A percentile compares a stretch with the other conserved stretches of the same genome.
Evolutionary conservation across 2,329 filamentous ascomycete genomes (phyloP).

Genomic region (Stachybotrys echinatus): DNA sequence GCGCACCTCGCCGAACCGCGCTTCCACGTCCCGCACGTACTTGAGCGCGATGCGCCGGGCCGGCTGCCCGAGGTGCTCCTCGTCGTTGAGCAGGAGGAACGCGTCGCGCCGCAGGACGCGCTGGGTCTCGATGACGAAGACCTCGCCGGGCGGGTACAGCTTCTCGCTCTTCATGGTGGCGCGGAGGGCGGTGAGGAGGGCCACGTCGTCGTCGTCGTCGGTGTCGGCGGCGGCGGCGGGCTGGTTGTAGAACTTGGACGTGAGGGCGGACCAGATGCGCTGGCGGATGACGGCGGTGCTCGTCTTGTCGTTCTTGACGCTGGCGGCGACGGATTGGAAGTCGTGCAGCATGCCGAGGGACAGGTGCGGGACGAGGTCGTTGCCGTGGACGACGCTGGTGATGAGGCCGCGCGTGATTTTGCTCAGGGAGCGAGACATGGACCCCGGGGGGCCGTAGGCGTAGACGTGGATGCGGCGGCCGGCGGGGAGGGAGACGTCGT

Average conservation of each 20-base stretch:
- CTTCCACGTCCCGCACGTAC: slow-evolving; percentile 67
- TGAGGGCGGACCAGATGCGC: slow-evolving; percentile 60
- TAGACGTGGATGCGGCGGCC: slow-evolving; percentile 73
- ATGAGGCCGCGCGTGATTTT: slow-evolving; percentile 68
- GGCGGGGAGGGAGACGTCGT: slow-evolving; percentile 51
- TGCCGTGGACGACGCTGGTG: slow-evolving; percentile 67
- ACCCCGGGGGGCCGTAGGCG: slow-evolving; percentile 70
- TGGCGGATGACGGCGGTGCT: slow-evolving; percentile 62
- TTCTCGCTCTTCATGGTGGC: slow-evolving; percentile 65
- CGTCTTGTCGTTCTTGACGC: slow-evolving; percentile 66
- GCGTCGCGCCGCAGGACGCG: slow-evolving; percentile 63
- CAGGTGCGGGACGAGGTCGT: slow-evolving; percentile 68
- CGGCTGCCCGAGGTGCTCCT: slow-evolving; percentile 54
- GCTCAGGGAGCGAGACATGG: slow-evolving; percentile 65
- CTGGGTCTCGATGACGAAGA: slow-evolving; percentile 67
- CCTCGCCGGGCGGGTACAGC: slow-evolving; percentile 69
- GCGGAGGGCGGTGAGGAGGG: slow-evolving; percentile 60
- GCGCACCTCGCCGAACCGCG: slow-evolving; percentile 61
- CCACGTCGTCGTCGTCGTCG: slow-evolving; percentile 65
- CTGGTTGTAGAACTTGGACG: slow-evolving; percentile 54
- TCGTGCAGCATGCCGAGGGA: slow-evolving; percentile 72
- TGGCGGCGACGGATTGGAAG: slow-evolving; percentile 64
- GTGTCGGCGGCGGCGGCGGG: slow-evolving; percentile 34
- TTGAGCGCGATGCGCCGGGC: slow-evolving; percentile 65
- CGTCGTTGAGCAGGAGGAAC: slow-evolving; percentile 39